These are phyloP conservation scores for Arthroderma sp. DNA, from an alignment of 2,329 filamentous ascomycete species.

Conservation along the genomic window DNA sequence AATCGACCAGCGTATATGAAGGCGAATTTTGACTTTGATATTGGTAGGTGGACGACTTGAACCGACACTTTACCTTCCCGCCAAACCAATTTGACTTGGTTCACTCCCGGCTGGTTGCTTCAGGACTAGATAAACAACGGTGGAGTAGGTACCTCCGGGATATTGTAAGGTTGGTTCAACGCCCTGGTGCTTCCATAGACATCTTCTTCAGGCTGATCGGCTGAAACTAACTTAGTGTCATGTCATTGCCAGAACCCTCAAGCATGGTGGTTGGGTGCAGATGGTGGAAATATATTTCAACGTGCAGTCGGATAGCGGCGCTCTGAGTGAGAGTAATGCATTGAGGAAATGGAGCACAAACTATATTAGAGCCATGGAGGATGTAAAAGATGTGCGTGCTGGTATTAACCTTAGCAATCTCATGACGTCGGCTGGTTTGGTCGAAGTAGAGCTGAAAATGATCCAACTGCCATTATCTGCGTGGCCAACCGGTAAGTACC, in stretches of 20 bases:
- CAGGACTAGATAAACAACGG: constrained; percentile 55
- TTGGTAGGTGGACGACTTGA: constrained; percentile 52
- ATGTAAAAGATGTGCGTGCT: constrained; percentile 52
- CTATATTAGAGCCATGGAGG: constrained; percentile 50
- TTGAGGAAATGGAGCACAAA: constrained; percentile 52
- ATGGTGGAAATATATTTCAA: constrained; percentile 81
- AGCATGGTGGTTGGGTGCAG: constrained; percentile 71
- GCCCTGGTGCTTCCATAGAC: background rate
- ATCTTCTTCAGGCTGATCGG: background rate
- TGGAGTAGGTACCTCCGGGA: constrained; percentile 69
- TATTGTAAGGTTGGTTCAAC: constrained; percentile 39
- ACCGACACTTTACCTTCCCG: constrained; percentile 54
- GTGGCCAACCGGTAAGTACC: constrained; percentile 50
- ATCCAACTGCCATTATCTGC: constrained; percentile 55
- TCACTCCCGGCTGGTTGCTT: constrained; percentile 50
- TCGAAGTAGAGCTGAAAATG: constrained; percentile 52
- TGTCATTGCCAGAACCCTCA: constrained; percentile 42
- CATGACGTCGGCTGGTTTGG: constrained; percentile 51
- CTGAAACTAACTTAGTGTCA: background rate
- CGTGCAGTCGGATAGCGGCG: constrained; percentile 73
- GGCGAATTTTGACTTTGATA: background rate
- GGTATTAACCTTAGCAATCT: constrained; percentile 47
- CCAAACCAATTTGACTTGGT: constrained; percentile 67
- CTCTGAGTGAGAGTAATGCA: constrained; percentile 54
- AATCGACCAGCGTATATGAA: too few relatives aligned